Base-by-base conservation (phyloP, 495 filamentous ascomycete species). In the Penicillium ucsense region DNA sequence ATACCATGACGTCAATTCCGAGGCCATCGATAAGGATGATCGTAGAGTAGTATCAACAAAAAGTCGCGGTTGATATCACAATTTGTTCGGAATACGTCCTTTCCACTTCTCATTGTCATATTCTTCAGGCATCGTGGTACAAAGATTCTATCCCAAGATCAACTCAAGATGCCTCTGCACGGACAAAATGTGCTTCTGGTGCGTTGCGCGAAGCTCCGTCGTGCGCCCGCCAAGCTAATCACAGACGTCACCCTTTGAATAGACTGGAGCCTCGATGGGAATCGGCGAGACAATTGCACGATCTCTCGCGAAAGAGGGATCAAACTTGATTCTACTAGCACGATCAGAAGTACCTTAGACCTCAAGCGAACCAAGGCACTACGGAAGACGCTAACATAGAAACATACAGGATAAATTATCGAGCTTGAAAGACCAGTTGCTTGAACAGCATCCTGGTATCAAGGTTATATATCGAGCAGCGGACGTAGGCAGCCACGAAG, bases 341-440 rank as follows among this genome's bases (percentile, higher is more conserved):
- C 51, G 51, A 35, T 53, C 46, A 11, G 45, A 48, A 31, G 50
- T 52, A 45, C 1, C 20, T 20, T 20, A 20, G 20, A 20, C 20
- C 20, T 20, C 20, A 20, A 20, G 20, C 20, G 20, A 20, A 20
- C 20, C 20, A 20, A 20, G 20, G 20, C 20, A 20, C 20, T 20
- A 20, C 2, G 20, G 20, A 20, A 20, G 20, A 20, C 20, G 20
- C 20, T 20, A 20, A 20, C 2, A 20, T 20, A 20, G 20, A 20
- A 20, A 20, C 20, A 20, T 20, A 20, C 47, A 57, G 45, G 64
- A 66, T 30, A 65, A 70, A 44, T 49, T 68, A 5, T 40, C 51
- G 33, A 47, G 36, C 6, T 48, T 65, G 0, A 45, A 34, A 30
- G 37, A 48, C 5, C 43, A 34, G 31, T 32, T 55, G 3, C 38